Base-by-base conservation (phyloP, 345 rosid genomes). In the Gossypium mustelinum region DNA sequence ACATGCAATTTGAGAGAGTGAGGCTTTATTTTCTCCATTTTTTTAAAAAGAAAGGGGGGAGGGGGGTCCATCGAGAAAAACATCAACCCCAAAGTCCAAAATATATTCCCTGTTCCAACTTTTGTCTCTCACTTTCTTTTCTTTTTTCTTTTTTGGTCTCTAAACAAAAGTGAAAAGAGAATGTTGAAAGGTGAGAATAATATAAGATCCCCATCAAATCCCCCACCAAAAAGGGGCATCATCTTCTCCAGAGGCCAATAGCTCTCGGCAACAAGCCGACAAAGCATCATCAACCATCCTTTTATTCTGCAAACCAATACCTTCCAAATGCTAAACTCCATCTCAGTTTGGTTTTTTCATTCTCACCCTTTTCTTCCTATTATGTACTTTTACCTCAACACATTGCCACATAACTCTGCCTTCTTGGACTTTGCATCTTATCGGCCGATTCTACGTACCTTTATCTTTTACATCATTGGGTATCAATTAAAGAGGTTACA, bases 251-350 rank as follows among this genome's bases (percentile, higher is more conserved):
- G 72, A 74, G 76, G 80, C 64, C 41, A 75, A 70, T 50, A 66
- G 70, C 63, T 54, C 68, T 69, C 59, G 62, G 66, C 61, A 77
- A 74, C 67, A 54, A 55, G 66, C 58, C 55, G 77, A 77, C 76
- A 79, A 9, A 22, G 65, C 45, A 77, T 59, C 39, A 69, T 59
- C 63, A 47, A 56, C 64, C 70, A 65, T 29, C 70, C 70, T 75
- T 75, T 56, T 75, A 75, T 75, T 75, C 78, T 51, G 56, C 73
- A 7, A 41, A 45, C 55, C 44, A 39, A 27, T 20, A 58, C 64
- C 59, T 73, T 77, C 84, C 84, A 85, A 77, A 22, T 45, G 55
- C 86, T 68, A 82, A n/a, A 51, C 65, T 80, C 81, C 77, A 80
- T 20, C 45, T 55, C 44, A 1, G 1, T 44, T 75, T 75, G 76